Base-by-base conservation (phyloP, 78 protist genomes). In the Dictyostelium capitatum region DNA sequence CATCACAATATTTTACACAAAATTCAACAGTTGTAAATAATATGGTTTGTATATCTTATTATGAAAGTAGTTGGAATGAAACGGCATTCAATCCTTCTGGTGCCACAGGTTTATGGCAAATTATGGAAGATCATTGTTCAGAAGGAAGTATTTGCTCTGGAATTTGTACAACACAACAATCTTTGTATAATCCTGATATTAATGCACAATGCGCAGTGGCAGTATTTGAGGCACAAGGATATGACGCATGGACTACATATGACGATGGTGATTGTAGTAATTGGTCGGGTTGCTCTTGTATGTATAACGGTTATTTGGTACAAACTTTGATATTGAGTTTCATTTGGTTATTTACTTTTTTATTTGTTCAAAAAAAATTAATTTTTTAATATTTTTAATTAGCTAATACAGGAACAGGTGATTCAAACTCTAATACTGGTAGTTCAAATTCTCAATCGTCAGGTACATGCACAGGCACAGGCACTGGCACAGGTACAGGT, bases 91-190 rank as follows among this genome's bases (percentile, higher is more conserved):
- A 64, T 12, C 73, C 73, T 12, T 25, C 43, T 64, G 73, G 73
- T 14, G 73, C 73, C 0, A 28, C 73, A 30, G 73, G 73, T 64
- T 28, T 64, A 23, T 64, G 73, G 43, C 73, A 64, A 64, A 64
- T 64, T 3, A 64, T 64, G 73, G 47, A 23, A 64, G 73, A 64
- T 28, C 73, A 64, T 28, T 64, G 73, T 30, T 14, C 8, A 11
- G 43, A 37, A 37, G 43, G 43, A 37, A 32, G 73, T 64, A 10
- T 30, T 57, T 57, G 67, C 6, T 30, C 20, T 8, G 67, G 67
- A 4, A 57, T 57, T 57, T 57, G 67, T 0, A 57, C 67, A 8
- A 30, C 20, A 0, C 67, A 57, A 57, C 67, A 57, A 64, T 64
- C 73, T 11, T 64, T 64, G 30, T 65, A 28, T 6, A 37, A 65